phyloP scores from a whole-genome alignment of 1,139 yeast genomes.

The Candida freyschussii region DNA sequence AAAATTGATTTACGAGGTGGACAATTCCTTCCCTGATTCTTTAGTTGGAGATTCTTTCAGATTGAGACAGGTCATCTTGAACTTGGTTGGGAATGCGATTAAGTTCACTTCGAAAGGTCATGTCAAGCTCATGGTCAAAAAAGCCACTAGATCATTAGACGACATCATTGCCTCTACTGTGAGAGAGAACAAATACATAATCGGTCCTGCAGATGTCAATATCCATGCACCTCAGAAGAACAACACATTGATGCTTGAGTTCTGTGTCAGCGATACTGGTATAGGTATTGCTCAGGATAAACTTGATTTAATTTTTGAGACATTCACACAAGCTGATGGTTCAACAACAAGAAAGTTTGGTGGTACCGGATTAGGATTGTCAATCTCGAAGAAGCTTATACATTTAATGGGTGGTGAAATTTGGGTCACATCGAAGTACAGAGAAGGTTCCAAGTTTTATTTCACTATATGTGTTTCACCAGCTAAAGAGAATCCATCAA shows the following conservation, averaged over 20 bases:
- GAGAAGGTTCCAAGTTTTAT: constrained; percentile 76
- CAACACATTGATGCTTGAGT: constrained; percentile 60
- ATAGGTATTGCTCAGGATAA: constrained; percentile 84
- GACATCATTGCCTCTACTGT: constrained; percentile 20
- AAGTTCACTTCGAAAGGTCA: constrained; percentile 81
- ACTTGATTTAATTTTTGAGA: constrained; percentile 78
- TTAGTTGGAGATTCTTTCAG: constrained; percentile 86
- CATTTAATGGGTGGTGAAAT: constrained; percentile 90
- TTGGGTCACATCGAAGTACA: constrained; percentile 80
- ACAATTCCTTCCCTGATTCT: constrained; percentile 81
- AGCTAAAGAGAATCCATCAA: constrained; percentile 62
- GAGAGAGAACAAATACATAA: constrained; percentile 18
- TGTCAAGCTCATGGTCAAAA: constrained; percentile 62
- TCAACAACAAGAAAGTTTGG: constrained; percentile 89
- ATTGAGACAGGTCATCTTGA: constrained; percentile 77
- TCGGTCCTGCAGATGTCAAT: constrained; percentile 20
- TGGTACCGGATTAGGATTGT: constrained; percentile 84
- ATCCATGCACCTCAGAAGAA: constrained; percentile 15
- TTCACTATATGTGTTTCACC: constrained; percentile 77
- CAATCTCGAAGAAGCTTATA: constrained; percentile 80
- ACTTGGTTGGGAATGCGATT: constrained; percentile 84
- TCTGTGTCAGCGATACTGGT: constrained; percentile 87
- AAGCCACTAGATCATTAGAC: constrained; percentile 32
- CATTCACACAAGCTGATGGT: constrained; percentile 91
- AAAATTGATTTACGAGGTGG: constrained; percentile 76